Evolutionary conservation across 2,329 filamentous ascomycete genomes (phyloP), one percentile per base, ranked within the genome.

Genomic region (Monosporascus cannonballus): DNA sequence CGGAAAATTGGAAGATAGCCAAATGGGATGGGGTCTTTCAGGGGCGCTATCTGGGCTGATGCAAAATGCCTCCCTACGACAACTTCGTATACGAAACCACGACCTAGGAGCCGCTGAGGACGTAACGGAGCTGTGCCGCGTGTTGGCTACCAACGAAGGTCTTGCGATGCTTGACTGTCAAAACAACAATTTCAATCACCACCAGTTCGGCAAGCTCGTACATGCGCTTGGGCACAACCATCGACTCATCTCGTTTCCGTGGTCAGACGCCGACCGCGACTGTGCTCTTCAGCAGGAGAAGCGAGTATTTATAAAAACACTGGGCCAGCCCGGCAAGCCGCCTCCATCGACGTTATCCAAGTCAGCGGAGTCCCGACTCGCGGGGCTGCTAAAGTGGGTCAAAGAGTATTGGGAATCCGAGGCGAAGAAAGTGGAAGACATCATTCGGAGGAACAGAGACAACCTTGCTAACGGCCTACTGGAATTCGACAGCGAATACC

Each of bases 1-100:
- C 47, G 77, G 78, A 45, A 82, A 80, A 62, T 68, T 83, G 6
- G 80, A 83, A 56, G 80, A 83, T 56, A 76, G 77, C 0, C 76
- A 80, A 54, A 71, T 83, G 9, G 79, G 79, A 17, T 74, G 71
- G 53, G 77, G 77, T 8, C 78, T 82, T 54, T 79, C 76, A 0
- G 74, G 71, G 37, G 73, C 78, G 0, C 67, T 83, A 25, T 68
- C 69, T 20, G 76, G 76, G 22, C 69, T 80, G 34, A 71, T 69
- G 30, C 65, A 66, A n/a, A 77, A 77, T 53, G 69, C 60, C 7
- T 65, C 68, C 17, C 68, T 78, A 18, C 72, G 72, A 49, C 78
- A 82, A 59, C 71, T 83, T 4, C 73, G 79, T 1, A 71, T 83
- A 47, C 76, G 78, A 55, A 82, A 79, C 61, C 80, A 83, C 56